Evolutionary conservation across 1,284 basidiomycete species (phyloP), one percentile per base, ranked within the genome.

Genomic region (Rhodotorula sp.): DNA sequence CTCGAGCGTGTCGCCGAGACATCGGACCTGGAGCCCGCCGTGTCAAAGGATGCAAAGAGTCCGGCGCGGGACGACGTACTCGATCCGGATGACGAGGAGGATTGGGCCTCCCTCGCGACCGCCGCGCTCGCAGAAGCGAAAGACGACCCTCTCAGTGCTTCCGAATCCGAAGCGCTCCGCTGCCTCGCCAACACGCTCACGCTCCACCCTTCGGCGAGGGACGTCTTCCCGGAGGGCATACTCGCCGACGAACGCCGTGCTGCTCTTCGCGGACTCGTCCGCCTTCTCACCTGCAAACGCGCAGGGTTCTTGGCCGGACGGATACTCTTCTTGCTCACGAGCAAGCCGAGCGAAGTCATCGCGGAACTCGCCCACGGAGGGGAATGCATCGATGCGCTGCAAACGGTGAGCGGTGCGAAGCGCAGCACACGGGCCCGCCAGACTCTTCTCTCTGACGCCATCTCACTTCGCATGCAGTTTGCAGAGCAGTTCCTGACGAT

Each of bases 171-270:
- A 29, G 68, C 70, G 18, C 60, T 76, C 18, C 62, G 75, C n/a
- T 74, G 70, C 54, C 66, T 76, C 24, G 74, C 70, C 67, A 76
- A 76, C 70, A 48, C 60, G 37, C 64, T 74, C 61, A 74, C 61
- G 42, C 69, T 76, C 3, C 72, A 76, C 46, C 73, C 75, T 3
- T 49, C 65, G 24, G 68, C 72, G 33, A 57, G 75, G 14, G 72
- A 74, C 26, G n/a, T 60, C 26, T 76, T 74, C 26, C 70, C 72
- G 7, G 61, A 55, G 15, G 49, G 70, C 33, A n/a, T 74, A 26
- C 42, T 65, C 26, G 66, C 65, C 12, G 67, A 72, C 42, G 62
- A 60, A 17, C 46, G 46, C n/a, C 57, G 62, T 10, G 10, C 18
- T 0, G 64, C 54, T 3, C 15, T 74, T 15, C 45, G 49, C 7